phyloP scores from a whole-genome alignment of 805 yeast species.

The Kurtzmaniella cleridarum region DNA sequence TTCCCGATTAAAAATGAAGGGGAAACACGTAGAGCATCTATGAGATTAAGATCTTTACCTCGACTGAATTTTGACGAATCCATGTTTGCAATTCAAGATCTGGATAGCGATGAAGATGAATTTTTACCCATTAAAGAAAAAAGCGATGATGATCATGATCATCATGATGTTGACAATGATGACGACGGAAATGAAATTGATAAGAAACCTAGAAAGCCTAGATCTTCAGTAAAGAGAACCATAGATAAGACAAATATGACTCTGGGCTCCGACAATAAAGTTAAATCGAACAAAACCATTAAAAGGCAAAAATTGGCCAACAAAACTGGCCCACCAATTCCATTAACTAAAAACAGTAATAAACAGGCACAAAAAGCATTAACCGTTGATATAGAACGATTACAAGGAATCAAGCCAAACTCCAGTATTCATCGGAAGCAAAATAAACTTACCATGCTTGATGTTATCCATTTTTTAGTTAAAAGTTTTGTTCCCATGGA shows the following conservation, averaged over 20 bases:
- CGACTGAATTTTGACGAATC: no score
- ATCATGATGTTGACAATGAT: background rate
- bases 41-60: no score
- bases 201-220: no score
- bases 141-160: background rate
- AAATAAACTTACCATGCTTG: conserved; percentile 26
- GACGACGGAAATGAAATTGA: background rate
- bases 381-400: conserved; percentile 23
- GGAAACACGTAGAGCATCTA: no score
- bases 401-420: conserved; percentile 4
- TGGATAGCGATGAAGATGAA: background rate
- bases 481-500: conserved; percentile 20
- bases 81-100: background rate
- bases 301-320: background rate
- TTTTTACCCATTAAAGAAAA: background rate
- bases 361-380: conserved; percentile 25
- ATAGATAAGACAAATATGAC: no score
- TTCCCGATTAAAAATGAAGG: no score
- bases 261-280: no score
- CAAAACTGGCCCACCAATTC: conserved; percentile 5
- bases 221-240: no score
- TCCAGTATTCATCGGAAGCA: conserved; percentile 14
- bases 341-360: conserved; percentile 13
- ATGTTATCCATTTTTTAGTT: conserved; percentile 31
- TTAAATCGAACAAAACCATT: background rate